Evolutionary conservation across 202 grass and related monocot species (phyloP), one percentile per base, ranked within the genome.

Genomic region (Dendrocalamus latiflorus): DNA sequence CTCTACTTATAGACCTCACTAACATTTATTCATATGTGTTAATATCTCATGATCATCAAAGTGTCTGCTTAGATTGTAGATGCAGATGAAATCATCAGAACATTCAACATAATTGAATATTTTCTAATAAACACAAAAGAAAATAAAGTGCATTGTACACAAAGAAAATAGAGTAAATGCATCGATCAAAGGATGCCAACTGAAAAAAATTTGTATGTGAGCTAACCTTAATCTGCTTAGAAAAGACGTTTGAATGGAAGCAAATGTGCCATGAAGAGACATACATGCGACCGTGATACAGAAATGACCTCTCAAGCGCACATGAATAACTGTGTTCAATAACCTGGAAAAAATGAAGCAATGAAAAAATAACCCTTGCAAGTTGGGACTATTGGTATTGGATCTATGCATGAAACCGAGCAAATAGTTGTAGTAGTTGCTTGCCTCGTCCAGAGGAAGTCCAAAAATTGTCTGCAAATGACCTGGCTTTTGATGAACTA

Each of bases 221-320:
- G 41, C 80, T 83, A 86, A 99, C 96, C 96, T 99, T 99, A 30
- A 99, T 99, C 83, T 99, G 93, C 70, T 99, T 99, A 78, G 87
- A 91, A 61, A 99, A 99, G 66, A 99, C 89, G 21, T 99, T 99
- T 53, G 96, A 99, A 91, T 99, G 91, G 84, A 99, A 99, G 80
- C 96, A 99, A 81, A 99, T 99, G 75, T 99, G 96, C 96, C 96
- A 99, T 44, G 91, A 89, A 59, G 96, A 99, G 15, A 99, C 87
- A 89, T 95, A 99, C 91, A 99, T 99, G 63, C 96, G 87, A 8
- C 96, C 96, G 6, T 99, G 96, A 75, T 99, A 99, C 50, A 99
- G 74, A 88, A 99, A 99, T 44, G 93, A 99, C 50, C 96, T 95
- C 88, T 99, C 96, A 63, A 99, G 91, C n/a, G 96, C 96, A 84